Base-by-base conservation (phyloP, 495 filamentous ascomycete genomes). In the Aspergillus haitiensis region DNA sequence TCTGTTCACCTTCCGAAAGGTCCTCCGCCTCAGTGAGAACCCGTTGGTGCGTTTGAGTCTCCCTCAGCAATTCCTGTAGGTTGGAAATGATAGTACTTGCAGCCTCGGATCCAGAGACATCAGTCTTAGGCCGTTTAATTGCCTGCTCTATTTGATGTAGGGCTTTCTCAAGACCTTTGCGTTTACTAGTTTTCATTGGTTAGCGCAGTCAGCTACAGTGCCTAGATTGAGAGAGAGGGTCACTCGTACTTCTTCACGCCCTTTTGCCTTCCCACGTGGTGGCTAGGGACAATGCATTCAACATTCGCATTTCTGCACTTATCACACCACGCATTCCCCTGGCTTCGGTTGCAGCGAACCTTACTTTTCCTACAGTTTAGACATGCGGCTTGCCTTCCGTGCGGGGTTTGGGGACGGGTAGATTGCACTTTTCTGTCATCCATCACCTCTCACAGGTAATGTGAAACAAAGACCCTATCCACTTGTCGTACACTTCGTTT, bases 131-230 rank as follows among this genome's bases (percentile, higher is more conserved):
- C n/a, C 82, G 79, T 63, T 86, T 84, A 47, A 90, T 81, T 12
- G 86, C 88, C 67, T 89, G 84, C 62, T 89, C 86, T 49, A 90
- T 87, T 64, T 88, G 86, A 64, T 87, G 82, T 31, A 90, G 78
- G 1, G 88, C 87, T 69, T 88, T 90, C 56, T 89, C 87, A 52
- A 90, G 69, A 0, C 88, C 88, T 36, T 84, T 88, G 31, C 87
- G 84, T 68, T 90, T 90, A 68, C 87, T 90, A 61, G 9, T 53
- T 18, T 7, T 62, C 60, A 18, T 58, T 18, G n/a, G 56, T 64
- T 55, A 66, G 44, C 47, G 27, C 51, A 10, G 44, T 21, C 0
- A 27, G 15, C 12, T 10, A 39, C 10, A 11, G 8, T 36, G 6
- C 21, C 13, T n/a, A 11, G 2, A 49, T 37, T 7, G 15, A 31